Evolutionary conservation across 78 protist species (phyloP).

Genomic region (Anaeramoeba flamelloides): DNA sequence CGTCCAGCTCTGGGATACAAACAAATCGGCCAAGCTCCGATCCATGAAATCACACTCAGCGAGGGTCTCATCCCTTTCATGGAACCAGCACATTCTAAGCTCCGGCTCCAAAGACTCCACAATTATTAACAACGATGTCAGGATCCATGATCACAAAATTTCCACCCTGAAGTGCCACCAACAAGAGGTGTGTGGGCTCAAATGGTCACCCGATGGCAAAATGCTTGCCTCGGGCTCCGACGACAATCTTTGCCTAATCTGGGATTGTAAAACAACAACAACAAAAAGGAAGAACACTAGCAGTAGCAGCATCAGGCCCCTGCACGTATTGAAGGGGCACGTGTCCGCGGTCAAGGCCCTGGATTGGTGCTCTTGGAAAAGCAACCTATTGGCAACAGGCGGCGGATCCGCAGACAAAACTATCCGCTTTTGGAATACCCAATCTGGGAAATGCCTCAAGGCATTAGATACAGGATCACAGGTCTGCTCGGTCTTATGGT

Average conservation of each 20-base stretch:
- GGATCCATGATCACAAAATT: conserved; percentile 49
- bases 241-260: neutral
- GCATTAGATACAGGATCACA: conserved; percentile 76
- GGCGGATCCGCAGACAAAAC: conserved; percentile 70
- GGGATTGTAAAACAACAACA: neutral
- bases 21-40: conserved; percentile 36
- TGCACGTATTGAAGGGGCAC: conserved; percentile 8
- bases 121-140: conserved; percentile 80
- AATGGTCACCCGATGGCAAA: neutral
- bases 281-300: neutral
- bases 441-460: conserved; percentile 57
- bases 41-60: conserved; percentile 72
- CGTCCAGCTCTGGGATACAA: conserved; percentile 82
- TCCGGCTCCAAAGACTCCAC: conserved; percentile 66
- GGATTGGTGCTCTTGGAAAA: neutral
- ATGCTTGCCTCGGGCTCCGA: neutral
- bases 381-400: neutral
- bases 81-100: conserved; percentile 78
- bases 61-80: conserved; percentile 85
- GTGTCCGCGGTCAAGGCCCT: conserved; percentile 9
- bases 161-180: conserved; percentile 33
- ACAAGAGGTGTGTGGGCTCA: conserved; percentile 11
- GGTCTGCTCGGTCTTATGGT: conserved; percentile 26
- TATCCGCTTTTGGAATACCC: conserved; percentile 91
- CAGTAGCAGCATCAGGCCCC: neutral